These are phyloP conservation scores for Radiomyces spectabilis DNA, from an alignment of 192 early-diverging fungal species.

Conservation along the genomic window DNA sequence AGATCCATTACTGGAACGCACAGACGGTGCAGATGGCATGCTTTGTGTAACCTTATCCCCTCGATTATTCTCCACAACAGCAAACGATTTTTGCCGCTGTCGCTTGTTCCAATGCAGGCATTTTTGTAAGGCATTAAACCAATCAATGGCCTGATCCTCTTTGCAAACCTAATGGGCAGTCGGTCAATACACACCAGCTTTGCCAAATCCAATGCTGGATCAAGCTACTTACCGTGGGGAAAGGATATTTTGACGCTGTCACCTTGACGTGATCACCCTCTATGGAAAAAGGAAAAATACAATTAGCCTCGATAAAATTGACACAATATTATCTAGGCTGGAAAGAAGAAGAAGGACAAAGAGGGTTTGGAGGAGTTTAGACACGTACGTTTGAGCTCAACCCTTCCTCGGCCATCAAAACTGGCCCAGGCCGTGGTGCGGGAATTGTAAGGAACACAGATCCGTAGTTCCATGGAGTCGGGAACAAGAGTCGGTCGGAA, in stretches of 20 bases:
- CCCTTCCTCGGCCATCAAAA: constrained; percentile 91
- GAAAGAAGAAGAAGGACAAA: no score
- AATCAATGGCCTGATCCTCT: constrained; percentile 53
- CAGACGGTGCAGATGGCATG: no score
- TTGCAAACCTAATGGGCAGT: constrained; percentile 23
- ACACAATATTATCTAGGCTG: no score
- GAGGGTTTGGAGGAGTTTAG: no score
- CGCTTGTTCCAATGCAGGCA: constrained; percentile 94
- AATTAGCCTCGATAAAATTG: no score
- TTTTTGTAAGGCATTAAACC: constrained; percentile 81
- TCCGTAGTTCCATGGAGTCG: constrained; percentile 81
- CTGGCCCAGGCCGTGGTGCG: constrained; percentile 88
- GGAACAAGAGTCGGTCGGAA: constrained; percentile 97
- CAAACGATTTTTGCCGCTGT: constrained; percentile 79
- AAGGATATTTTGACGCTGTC: constrained; percentile 76
- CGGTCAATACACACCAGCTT: not conserved
- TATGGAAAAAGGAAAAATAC: constrained; percentile 13
- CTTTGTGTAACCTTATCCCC: not conserved
- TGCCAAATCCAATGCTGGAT: constrained; percentile 34
- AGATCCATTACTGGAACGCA: not conserved
- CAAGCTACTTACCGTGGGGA: constrained; percentile 61
- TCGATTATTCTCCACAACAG: constrained; percentile 31
- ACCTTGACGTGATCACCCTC: constrained; percentile 85
- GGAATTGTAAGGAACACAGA: constrained; percentile 77
- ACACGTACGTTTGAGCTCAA: constrained; percentile 70